Percentiles rank a stretch among this genome's conserved stretches.
These are phyloP conservation scores for Oldenlandia corymbosa DNA, from an alignment of 257 asterid genomes.

Conservation along the genomic window DNA sequence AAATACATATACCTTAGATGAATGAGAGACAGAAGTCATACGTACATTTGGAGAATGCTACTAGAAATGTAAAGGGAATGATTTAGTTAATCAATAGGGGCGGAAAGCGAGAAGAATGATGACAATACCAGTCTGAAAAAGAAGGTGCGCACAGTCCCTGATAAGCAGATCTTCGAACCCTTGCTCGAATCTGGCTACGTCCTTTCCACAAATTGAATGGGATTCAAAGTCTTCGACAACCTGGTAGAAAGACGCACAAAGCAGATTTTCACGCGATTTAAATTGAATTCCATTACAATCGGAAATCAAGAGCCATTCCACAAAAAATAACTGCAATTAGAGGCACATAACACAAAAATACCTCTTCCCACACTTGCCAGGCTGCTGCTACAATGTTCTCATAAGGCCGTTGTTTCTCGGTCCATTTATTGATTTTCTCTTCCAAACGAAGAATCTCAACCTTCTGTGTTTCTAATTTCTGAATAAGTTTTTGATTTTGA, in stretches of 20 bases:
- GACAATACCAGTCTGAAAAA: conserved; percentile 18
- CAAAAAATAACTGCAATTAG: background rate
- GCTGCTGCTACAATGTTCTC: conserved; percentile 45
- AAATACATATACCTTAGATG: too few species aligned
- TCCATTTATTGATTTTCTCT: conserved; percentile 44
- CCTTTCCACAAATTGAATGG: conserved; percentile 39
- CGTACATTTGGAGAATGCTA: too few species aligned
- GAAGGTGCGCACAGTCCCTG: conserved; percentile 38
- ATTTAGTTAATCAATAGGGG: background rate
- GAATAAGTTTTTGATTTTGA: conserved; percentile 88
- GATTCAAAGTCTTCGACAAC: conserved; percentile 65
- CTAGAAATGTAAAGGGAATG: background rate
- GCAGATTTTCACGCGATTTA: background rate
- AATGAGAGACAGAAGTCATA: too few species aligned
- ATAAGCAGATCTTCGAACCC: conserved; percentile 34
- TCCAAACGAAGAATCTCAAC: conserved; percentile 59
- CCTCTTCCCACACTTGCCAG: conserved; percentile 71
- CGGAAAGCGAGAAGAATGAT: conserved; percentile 7
- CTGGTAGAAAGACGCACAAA: conserved; percentile 34
- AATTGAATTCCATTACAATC: background rate
- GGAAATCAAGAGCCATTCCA: background rate
- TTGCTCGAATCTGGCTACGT: conserved; percentile 34
- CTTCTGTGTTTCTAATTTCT: conserved; percentile 88
- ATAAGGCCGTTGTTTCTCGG: conserved; percentile 57
- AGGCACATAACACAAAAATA: conserved; percentile 17